A percentile compares a stretch with the other conserved stretches of the same genome.
Conservation (phyloP, 331 rosid species). For the Dryas integrifolia region DNA sequence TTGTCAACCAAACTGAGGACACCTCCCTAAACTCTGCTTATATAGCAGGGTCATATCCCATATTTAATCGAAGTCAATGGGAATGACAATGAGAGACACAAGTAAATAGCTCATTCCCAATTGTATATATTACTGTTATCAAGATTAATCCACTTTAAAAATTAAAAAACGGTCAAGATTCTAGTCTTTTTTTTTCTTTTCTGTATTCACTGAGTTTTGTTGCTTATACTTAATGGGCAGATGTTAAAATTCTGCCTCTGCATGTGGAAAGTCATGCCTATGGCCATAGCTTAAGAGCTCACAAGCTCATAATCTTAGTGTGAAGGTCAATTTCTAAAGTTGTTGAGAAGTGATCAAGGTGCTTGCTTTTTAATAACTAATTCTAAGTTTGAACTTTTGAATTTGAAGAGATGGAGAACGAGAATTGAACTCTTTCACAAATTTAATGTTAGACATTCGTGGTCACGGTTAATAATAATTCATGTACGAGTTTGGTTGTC, state of each 20-base stretch:
- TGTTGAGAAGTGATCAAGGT: too few species aligned
- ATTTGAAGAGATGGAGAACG: too few species aligned
- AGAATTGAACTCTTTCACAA: too few species aligned
- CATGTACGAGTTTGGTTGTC: too few species aligned
- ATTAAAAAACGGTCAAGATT: conserved; percentile 2
- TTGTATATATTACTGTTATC: not conserved
- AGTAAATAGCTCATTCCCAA: conserved; percentile 5
- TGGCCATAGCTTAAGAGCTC: too few species aligned
- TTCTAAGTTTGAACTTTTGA: too few species aligned
- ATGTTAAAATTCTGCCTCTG: not conserved
- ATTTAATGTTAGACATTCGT: rapidly evolving
- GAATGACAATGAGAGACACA: not conserved
- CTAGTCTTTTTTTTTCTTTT: not conserved
- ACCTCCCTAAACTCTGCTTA: conserved; percentile 26
- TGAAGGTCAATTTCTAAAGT: too few species aligned
- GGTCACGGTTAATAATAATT: too few species aligned
- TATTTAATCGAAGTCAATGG: conserved; percentile 32
- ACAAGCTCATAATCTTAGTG: too few species aligned
- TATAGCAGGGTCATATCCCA: not conserved
- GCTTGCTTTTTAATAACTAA: too few species aligned
- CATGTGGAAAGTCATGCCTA: not conserved
- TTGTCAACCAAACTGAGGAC: conserved; percentile 22
- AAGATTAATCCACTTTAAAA: not conserved
- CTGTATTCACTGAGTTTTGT: not conserved
- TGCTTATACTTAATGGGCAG: not conserved